Conservation (phyloP, 2,329 filamentous ascomycete genomes). For the Trichoderma harzianum region DNA sequence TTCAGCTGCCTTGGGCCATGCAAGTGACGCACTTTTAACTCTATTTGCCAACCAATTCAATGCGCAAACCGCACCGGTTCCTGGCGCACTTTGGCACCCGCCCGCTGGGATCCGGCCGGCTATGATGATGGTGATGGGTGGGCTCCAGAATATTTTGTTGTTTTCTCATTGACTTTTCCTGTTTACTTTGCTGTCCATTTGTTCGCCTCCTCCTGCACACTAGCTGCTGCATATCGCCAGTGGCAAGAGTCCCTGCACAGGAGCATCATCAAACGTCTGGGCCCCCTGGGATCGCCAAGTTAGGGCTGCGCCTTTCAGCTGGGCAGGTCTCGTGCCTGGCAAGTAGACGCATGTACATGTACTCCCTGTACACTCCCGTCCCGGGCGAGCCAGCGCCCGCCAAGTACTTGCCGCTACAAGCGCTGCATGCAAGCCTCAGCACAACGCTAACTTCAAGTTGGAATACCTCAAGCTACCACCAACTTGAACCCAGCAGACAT, state of each 20-base stretch:
- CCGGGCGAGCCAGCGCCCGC: not conserved
- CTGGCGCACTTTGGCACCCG: not conserved
- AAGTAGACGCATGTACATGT: constrained; percentile 1
- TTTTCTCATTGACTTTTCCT: not conserved
- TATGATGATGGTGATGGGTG: not conserved
- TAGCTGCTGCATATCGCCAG: not conserved
- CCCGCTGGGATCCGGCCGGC: not conserved
- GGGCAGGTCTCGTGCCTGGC: constrained; percentile 1
- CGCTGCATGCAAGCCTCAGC: not conserved
- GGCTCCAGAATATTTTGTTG: not conserved
- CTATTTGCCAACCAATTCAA: constrained; percentile 8
- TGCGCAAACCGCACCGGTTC: not conserved
- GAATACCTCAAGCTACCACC: not conserved
- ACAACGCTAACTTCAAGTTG: not conserved
- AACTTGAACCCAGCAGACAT: not conserved
- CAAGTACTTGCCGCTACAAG: constrained; percentile 1
- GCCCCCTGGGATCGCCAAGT: constrained; percentile 11
- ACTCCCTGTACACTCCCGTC: not conserved
- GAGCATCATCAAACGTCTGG: not conserved
- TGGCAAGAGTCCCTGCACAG: not conserved
- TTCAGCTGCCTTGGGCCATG: constrained; percentile 14
- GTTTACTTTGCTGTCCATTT: not conserved
- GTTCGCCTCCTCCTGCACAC: not conserved
- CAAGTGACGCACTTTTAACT: constrained; percentile 13
- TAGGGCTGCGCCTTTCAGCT: constrained; percentile 14